Conservation (phyloP, 805 yeast genomes). For the Nakazawaea ambrosiae region DNA sequence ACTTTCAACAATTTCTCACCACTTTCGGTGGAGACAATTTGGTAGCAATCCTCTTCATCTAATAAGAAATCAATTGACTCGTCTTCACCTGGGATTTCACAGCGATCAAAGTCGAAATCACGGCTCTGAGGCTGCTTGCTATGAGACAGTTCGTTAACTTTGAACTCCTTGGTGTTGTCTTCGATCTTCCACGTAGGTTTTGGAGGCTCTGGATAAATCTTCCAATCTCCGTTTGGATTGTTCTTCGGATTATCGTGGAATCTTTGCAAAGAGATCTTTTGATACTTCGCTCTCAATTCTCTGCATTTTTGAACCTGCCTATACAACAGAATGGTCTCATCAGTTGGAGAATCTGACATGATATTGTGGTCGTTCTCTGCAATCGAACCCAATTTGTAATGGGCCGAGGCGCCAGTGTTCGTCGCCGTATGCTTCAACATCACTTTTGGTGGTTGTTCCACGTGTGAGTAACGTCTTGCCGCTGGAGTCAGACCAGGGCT, state of each 20-base stretch:
- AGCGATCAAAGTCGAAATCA: conserved; percentile 50
- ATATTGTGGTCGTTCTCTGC: conserved; percentile 41
- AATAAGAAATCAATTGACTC: conserved; percentile 32
- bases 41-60: conserved; percentile 65
- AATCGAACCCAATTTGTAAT: conserved; percentile 38
- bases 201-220: conserved; percentile 89
- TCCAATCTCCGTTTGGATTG: conserved; percentile 46
- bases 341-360: conserved; percentile 53
- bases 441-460: conserved; percentile 34
- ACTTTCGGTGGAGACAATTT: conserved; percentile 25
- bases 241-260: conserved; percentile 84
- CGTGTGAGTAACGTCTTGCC: conserved; percentile 26
- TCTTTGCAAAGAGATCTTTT: conserved; percentile 61
- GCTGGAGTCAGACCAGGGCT: conserved; percentile 3
- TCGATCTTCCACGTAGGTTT: conserved; percentile 71
- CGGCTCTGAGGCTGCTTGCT: conserved; percentile 24
- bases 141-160: conserved; percentile 15
- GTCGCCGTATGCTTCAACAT: conserved; percentile 20
- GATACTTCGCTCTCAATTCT: conserved; percentile 70
- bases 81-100: conserved; percentile 46
- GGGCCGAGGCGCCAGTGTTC: conserved; percentile 12
- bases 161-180: conserved; percentile 19
- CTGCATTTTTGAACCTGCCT: conserved; percentile 60
- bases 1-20: conserved; percentile 43
- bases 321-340: conserved; percentile 59